Evolutionary conservation across 768 basidiomycete species (phyloP).

Genomic region (Hygrophoropsis aurantiaca): DNA sequence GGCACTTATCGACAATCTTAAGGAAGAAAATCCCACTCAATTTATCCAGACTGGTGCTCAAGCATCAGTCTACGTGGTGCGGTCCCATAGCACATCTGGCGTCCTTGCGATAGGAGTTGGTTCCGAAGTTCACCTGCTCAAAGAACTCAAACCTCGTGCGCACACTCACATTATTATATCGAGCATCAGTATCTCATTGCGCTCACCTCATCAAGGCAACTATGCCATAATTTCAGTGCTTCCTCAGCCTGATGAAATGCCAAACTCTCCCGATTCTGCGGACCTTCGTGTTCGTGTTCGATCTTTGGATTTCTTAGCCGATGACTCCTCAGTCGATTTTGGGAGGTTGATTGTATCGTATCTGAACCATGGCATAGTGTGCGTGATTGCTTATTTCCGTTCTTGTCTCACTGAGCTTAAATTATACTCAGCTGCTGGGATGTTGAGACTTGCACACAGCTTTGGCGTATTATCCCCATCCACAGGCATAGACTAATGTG

Average conservation of each 20-base stretch:
- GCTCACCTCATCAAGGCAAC: conserved; percentile 2
- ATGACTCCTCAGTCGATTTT: neutral
- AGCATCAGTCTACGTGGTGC: conserved; percentile 2
- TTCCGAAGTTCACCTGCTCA: conserved; percentile 3
- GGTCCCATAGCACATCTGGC: neutral
- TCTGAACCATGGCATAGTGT: conserved; percentile 8
- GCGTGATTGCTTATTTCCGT: neutral
- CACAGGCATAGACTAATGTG: conserved; percentile 3
- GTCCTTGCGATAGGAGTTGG: conserved; percentile 1
- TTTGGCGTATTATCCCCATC: conserved; percentile 5
- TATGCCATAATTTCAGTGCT: conserved; percentile 1
- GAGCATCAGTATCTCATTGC: no score
- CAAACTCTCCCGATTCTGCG: neutral
- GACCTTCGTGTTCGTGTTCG: neutral
- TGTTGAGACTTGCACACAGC: neutral
- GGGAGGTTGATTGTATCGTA: conserved; percentile 4
- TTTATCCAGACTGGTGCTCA: conserved; percentile 3
- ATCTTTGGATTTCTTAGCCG: neutral
- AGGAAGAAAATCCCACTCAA: conserved; percentile 1
- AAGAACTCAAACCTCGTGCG: neutral
- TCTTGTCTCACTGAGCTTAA: neutral
- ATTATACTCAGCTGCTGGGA: conserved; percentile 2
- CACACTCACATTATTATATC: neutral
- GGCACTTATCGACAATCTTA: conserved; percentile 2
- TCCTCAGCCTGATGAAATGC: neutral